These are phyloP conservation scores for Xylariomycetidae sp. DNA, from an alignment of 2,329 filamentous ascomycete species.

Conservation along the genomic window DNA sequence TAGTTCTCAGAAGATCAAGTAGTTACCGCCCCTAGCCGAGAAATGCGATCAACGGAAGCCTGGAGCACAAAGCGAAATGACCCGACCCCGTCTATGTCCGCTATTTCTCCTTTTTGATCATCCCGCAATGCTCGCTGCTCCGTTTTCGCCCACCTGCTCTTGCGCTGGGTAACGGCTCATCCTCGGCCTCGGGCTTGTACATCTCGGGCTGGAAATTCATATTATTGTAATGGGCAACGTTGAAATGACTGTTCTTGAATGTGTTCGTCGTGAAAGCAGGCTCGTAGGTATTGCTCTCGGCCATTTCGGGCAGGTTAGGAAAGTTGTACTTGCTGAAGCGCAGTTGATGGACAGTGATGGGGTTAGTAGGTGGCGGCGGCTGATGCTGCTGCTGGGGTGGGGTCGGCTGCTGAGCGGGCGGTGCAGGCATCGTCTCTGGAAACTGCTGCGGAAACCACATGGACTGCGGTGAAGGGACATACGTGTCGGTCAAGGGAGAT, in stretches of 20 bases:
- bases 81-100: conserved; percentile 21
- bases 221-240: conserved; percentile 61
- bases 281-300: conserved; percentile 32
- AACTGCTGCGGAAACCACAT: conserved; percentile 33
- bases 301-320: conserved; percentile 22
- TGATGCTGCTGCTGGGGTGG: conserved; percentile 12
- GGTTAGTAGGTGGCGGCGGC: conserved; percentile 21
- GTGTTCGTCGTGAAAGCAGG: conserved; percentile 49
- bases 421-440: conserved; percentile 21
- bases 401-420: conserved; percentile 26
- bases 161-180: conserved; percentile 21
- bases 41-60: too few relatives aligned
- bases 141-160: conserved; percentile 23
- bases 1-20: too few relatives aligned
- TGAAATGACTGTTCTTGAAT: conserved; percentile 63
- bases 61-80: conserved; percentile 13
- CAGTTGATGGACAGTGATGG: conserved; percentile 27
- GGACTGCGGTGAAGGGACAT: conserved; percentile 29
- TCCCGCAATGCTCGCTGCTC: conserved; percentile 24
- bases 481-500: conserved; percentile 27
- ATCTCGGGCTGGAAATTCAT: conserved; percentile 54
- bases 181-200: conserved; percentile 36
- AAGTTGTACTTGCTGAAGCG: conserved; percentile 54
- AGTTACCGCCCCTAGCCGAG: too few relatives aligned
- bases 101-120: conserved; percentile 26